Evolutionary conservation across 352 stramenopile genomes (phyloP), one percentile per base, ranked within the genome.

Genomic region (Phytophthora tentaculata): DNA sequence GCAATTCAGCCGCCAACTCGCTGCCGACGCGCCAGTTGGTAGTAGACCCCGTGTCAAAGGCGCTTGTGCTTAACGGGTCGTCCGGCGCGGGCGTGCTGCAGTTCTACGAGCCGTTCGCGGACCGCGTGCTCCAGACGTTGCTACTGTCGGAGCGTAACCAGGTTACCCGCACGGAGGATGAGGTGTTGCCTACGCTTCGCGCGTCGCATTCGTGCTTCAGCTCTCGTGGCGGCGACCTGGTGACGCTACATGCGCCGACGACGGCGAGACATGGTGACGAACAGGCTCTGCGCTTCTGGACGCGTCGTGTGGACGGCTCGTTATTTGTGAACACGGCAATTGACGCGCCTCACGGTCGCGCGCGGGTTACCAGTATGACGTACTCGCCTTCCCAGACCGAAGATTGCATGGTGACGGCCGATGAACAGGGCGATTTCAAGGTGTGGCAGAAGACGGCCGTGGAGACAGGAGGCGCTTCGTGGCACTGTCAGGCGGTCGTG

Each of bases 291-390:
- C 81, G 84, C 14, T 96, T 94, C 64, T 96, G 85, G 83, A 86
- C 82, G 43, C 84, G 86, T 22, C 84, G 84, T 20, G 81, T 85
- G 45, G 78, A 96, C 52, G 86, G 86, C 14, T 81, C 73, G 5
- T 96, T 96, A 64, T 85, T 85, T 58, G 81, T 95, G 10, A 84
- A 91, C 67, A 97, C 89, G 35, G 82, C 89, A 29, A 80, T 97
- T 14, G 87, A 96, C 48, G 76, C 82, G 5, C 88, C 90, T 56
- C 90, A 97, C 57, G 81, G 78, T n/a, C 70, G 60, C 7, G 70
- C 76, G 3, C 49, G 48, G 2, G 77, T 92, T 26, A 91, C 86
- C 20, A 79, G 64, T 26, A 62, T 92, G 35, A 79, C 77, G 24
- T 94, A 80, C 48, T 91, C 77, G 19, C 81, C 75, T 20, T 79